These are phyloP conservation scores for Solanum megistacrolobum DNA, from an alignment of 257 asterid genomes.

Conservation along the genomic window DNA sequence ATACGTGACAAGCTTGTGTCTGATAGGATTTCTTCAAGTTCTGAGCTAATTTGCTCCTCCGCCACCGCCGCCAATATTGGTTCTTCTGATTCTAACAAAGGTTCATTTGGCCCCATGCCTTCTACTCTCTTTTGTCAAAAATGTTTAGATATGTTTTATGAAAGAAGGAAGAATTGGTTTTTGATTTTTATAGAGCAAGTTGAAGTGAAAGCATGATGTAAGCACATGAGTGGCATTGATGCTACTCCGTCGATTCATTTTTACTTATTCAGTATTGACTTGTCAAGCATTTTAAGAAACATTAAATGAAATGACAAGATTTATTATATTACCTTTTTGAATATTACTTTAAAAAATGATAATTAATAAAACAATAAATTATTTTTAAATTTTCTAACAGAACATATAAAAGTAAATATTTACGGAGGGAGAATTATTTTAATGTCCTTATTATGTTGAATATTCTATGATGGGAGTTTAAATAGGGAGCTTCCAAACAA, in stretches of 20 bases:
- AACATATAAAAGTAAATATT: no score
- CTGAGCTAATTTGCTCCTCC: background rate
- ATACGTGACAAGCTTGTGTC: background rate
- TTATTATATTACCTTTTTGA: no score
- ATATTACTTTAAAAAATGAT: no score
- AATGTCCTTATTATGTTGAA: background rate
- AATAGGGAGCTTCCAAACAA: background rate
- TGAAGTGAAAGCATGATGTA: background rate
- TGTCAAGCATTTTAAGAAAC: no score
- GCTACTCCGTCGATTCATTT: background rate
- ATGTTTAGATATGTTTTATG: background rate
- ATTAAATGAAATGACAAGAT: no score
- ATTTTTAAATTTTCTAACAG: no score
- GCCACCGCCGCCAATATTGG: background rate
- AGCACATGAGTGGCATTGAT: background rate
- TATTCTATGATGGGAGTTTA: background rate
- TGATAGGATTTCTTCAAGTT: slow-evolving; percentile 2
- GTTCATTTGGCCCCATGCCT: background rate
- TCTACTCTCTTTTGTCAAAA: background rate
- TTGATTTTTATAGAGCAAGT: background rate
- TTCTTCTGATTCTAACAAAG: background rate
- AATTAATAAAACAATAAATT: no score
- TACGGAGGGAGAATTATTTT: no score
- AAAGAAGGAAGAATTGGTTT: background rate
- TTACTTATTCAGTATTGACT: background rate